These are phyloP conservation scores for Kwoniella shivajii DNA, from an alignment of 1,284 basidiomycete genomes.

Conservation along the genomic window DNA sequence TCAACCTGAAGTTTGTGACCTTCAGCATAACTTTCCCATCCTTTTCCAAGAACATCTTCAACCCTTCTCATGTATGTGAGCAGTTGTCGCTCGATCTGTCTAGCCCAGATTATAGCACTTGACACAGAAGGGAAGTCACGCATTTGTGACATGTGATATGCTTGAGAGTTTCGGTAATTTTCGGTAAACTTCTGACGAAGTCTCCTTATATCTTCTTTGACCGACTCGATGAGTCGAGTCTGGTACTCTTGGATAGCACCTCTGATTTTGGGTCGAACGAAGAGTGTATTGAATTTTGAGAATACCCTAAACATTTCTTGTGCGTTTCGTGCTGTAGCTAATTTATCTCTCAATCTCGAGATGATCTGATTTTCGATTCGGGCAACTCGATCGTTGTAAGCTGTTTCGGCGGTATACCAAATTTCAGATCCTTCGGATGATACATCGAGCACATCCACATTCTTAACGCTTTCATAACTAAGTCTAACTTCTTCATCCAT, in stretches of 20 bases:
- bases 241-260: conserved; percentile 99
- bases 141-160: conserved; percentile 97
- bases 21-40: conserved; percentile 99
- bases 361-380: conserved; percentile 99
- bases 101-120: conserved; percentile 96
- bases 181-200: conserved; percentile 96
- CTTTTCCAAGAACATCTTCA: conserved; percentile 96
- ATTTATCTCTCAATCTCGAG: conserved; percentile 81
- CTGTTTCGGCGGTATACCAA: conserved; percentile 94
- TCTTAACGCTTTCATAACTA: conserved; percentile 92
- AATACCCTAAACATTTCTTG: conserved; percentile 99
- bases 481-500: conserved; percentile 98
- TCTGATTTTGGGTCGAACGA: conserved; percentile 96
- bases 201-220: conserved; percentile 95
- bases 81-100: conserved; percentile 95
- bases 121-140: conserved; percentile 96
- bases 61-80: conserved; percentile 99
- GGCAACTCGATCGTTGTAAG: conserved; percentile 96
- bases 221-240: conserved; percentile 93
- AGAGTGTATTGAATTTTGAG: conserved; percentile 96
- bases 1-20: conserved; percentile 95
- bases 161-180: conserved; percentile 91
- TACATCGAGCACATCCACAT: conserved; percentile 94
- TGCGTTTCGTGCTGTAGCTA: conserved; percentile 95
- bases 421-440: conserved; percentile 95